Percentiles rank a stretch among this genome's conserved stretches.
phyloP scores from a whole-genome alignment of 2,329 filamentous ascomycete genomes.

The Penicillium sp. region DNA sequence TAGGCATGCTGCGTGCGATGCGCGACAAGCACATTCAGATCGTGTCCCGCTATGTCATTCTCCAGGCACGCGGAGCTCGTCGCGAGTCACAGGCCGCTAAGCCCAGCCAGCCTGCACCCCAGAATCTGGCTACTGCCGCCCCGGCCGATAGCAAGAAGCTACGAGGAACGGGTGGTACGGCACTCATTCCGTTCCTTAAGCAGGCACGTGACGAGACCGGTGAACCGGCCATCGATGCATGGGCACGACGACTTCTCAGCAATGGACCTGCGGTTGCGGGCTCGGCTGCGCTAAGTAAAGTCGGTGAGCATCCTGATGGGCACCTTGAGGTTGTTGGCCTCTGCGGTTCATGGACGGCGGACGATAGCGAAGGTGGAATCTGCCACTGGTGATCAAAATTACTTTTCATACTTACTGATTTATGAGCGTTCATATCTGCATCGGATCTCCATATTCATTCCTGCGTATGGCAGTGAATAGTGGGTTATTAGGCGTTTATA shows the following conservation, averaged over 20 bases:
- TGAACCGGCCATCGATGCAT: slow-evolving; percentile 76
- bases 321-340: slow-evolving; percentile 66
- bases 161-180: slow-evolving; percentile 88
- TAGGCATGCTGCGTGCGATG: slow-evolving; percentile 74
- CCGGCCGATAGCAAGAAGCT: slow-evolving; percentile 58
- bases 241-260: slow-evolving; percentile 60
- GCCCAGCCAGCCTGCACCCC: slow-evolving; percentile 36
- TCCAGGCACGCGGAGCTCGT: slow-evolving; percentile 76
- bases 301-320: slow-evolving; percentile 55
- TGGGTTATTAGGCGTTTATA: neutral
- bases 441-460: slow-evolving; percentile 1
- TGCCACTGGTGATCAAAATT: slow-evolving; percentile 50
- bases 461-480: neutral
- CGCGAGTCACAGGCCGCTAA: slow-evolving; percentile 61
- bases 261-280: slow-evolving; percentile 45
- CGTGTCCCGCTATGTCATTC: slow-evolving; percentile 91
- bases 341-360: slow-evolving; percentile 84
- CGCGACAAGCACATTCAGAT: slow-evolving; percentile 96
- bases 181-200: slow-evolving; percentile 92
- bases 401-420: neutral
- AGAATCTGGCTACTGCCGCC: slow-evolving; percentile 57
- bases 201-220: slow-evolving; percentile 95
- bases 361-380: slow-evolving; percentile 70
- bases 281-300: slow-evolving; percentile 51
- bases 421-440: slow-evolving; percentile 17